A percentile compares a stretch with the other conserved stretches of the same genome.
Evolutionary conservation across 2,329 filamentous ascomycete species (phyloP).

Genomic region (Talaromyces sp.): DNA sequence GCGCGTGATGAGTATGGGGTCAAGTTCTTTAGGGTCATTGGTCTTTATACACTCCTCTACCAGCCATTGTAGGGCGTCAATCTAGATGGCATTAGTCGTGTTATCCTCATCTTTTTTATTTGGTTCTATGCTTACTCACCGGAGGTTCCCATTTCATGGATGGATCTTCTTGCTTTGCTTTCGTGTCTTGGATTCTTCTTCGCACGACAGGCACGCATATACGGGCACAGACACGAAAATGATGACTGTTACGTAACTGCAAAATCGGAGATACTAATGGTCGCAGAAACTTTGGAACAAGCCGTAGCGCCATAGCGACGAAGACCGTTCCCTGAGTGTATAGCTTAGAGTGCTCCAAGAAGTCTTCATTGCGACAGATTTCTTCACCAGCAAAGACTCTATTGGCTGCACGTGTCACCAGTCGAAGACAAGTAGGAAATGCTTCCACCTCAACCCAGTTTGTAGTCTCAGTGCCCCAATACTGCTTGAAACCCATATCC

Average conservation of each 20-base stretch:
- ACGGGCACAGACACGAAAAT: neutral
- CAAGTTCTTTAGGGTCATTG: neutral
- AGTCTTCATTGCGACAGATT: conserved; percentile 5
- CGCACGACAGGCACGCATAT: neutral
- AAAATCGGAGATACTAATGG: neutral
- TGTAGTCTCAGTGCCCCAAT: neutral
- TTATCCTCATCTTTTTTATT: neutral
- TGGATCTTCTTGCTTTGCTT: neutral
- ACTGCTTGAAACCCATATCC: neutral
- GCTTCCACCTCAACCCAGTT: neutral
- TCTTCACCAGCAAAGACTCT: conserved; percentile 5
- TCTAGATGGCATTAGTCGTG: neutral
- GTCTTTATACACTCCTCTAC: conserved; percentile 6
- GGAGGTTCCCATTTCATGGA: neutral
- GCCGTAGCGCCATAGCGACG: neutral
- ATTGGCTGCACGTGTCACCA: conserved; percentile 4
- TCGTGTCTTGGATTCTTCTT: neutral
- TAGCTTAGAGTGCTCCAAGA: conserved; percentile 1
- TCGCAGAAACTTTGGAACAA: neutral
- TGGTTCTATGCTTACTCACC: neutral
- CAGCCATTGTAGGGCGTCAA: conserved; percentile 4
- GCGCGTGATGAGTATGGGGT: conserved; percentile 1
- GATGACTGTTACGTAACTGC: neutral
- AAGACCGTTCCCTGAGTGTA: neutral
- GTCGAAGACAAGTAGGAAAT: neutral